These are phyloP conservation scores for Ustilago cynodontis DNA, from an alignment of 1,284 basidiomycete genomes.

Conservation along the genomic window DNA sequence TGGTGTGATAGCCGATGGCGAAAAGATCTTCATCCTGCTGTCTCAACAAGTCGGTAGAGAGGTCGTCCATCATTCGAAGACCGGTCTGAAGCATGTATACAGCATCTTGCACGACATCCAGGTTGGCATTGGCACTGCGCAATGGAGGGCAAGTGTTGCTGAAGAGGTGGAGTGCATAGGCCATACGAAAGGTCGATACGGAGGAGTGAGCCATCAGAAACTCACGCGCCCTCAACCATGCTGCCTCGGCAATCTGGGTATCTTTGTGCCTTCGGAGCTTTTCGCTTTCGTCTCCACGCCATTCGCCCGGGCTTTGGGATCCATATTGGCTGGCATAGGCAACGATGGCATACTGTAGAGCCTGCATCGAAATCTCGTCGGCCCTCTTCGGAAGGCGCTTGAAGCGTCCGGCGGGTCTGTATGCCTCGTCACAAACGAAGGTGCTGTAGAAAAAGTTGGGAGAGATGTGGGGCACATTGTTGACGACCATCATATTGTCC, in stretches of 20 bases:
- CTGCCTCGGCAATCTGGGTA: slow-evolving; percentile 43
- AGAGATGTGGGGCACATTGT: slow-evolving; percentile 36
- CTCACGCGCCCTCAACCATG: slow-evolving; percentile 43
- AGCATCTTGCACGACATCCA: slow-evolving; percentile 30
- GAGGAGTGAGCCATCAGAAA: slow-evolving; percentile 43
- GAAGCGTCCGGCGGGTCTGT: slow-evolving; percentile 29
- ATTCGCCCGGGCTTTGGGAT: slow-evolving; percentile 36
- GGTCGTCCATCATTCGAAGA: slow-evolving; percentile 48
- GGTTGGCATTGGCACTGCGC: slow-evolving; percentile 18
- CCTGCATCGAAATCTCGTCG: slow-evolving; percentile 46
- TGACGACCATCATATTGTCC: slow-evolving; percentile 40
- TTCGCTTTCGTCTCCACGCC: slow-evolving; percentile 28
- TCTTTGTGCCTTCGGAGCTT: slow-evolving; percentile 30
- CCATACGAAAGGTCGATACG: slow-evolving; percentile 47
- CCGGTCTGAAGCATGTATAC: slow-evolving; percentile 37
- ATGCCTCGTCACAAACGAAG: slow-evolving; percentile 44
- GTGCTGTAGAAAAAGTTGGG: slow-evolving; percentile 50
- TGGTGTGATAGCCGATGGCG: slow-evolving; percentile 34
- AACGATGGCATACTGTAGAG: slow-evolving; percentile 42
- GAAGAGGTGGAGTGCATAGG: slow-evolving; percentile 46
- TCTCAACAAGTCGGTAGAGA: slow-evolving; percentile 41
- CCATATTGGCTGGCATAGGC: slow-evolving; percentile 51
- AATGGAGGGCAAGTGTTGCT: slow-evolving; percentile 45
- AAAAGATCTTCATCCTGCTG: slow-evolving; percentile 45
- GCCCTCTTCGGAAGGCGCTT: slow-evolving; percentile 33